Evolutionary conservation across 768 basidiomycete genomes (phyloP), one percentile per base, ranked within the genome.

Genomic region (Lactarius indigo): DNA sequence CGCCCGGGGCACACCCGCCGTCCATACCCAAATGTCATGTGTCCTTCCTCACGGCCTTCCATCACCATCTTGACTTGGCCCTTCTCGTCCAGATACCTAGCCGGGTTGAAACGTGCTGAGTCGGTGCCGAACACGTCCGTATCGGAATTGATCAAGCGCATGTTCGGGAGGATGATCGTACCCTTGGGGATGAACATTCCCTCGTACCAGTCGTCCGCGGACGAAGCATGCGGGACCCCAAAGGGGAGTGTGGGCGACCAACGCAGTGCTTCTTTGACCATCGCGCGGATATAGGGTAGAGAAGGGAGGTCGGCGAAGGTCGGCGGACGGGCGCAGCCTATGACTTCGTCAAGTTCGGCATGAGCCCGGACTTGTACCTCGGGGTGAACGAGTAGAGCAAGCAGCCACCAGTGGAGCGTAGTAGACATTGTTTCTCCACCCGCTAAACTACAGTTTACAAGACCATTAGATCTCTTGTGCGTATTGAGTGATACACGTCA

Each of bases 161-260:
- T 26, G 31, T 63, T 66, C 20, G 30, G n/a, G n/a, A 61, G 31
- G 10, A 30, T n/a, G 15, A 47, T 26, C 10, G 47, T 50, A 23
- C 47, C 47, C 13, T 52, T 52, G 23, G 50, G 50, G 23, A 52
- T 52, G n/a, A 52, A 52, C 50, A 52, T 26, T 13, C 23, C 50
- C 23, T 52, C 50, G 23, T 52, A 52, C 50, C 23, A 52, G 50
- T 52, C 50, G 6, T 50, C 50, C 2, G 23, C 50, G 2, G 50
- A 26, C 23, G 50, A 52, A 4, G 50, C 13, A 1, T 26, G 50
- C 3, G 23, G 23, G 2, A 47, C 3, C 18, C 66, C 66, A 10
- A 44, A 50, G 17, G 69, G 69, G 1, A 52, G 0, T 33, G 62
- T 52, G 30, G 30, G 57, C 6, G 56, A 56, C 62, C 30, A 52